These are phyloP conservation scores for Sideroxylon spinosum DNA, from an alignment of 179 eudicot genomes.

Conservation along the genomic window DNA sequence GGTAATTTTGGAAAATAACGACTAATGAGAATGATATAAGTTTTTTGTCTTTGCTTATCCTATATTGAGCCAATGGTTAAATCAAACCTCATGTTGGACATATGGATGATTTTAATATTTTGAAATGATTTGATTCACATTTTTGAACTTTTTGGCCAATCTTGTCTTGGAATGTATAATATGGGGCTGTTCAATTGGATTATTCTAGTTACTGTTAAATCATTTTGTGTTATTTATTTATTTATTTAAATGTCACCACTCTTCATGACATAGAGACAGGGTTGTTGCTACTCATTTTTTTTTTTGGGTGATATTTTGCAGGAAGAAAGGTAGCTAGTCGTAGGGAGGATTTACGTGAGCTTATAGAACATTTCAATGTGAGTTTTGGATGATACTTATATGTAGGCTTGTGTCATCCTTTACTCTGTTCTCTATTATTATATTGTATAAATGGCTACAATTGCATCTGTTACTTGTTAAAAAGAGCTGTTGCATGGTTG, in stretches of 20 bases:
- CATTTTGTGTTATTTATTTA: conserved; percentile 6
- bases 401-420: background rate
- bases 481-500: background rate
- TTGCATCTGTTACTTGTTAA: background rate
- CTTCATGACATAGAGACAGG: background rate
- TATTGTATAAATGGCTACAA: background rate
- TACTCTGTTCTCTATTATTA: background rate
- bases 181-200: background rate
- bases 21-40: background rate
- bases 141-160: background rate
- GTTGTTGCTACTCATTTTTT: conserved; percentile 2
- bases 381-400: conserved; percentile 26
- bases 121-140: background rate
- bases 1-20: background rate
- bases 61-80: background rate
- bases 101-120: background rate
- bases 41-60: background rate
- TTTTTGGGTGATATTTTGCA: conserved; percentile 25
- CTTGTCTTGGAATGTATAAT: background rate
- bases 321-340: conserved; percentile 71
- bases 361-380: conserved; percentile 91
- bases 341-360: conserved; percentile 79
- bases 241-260: conserved; percentile 2
- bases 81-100: background rate
- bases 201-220: background rate